Percentiles rank a stretch among this genome's conserved stretches.
phyloP scores from a whole-genome alignment of 305 asterid species.

The Rubia tinctorum region DNA sequence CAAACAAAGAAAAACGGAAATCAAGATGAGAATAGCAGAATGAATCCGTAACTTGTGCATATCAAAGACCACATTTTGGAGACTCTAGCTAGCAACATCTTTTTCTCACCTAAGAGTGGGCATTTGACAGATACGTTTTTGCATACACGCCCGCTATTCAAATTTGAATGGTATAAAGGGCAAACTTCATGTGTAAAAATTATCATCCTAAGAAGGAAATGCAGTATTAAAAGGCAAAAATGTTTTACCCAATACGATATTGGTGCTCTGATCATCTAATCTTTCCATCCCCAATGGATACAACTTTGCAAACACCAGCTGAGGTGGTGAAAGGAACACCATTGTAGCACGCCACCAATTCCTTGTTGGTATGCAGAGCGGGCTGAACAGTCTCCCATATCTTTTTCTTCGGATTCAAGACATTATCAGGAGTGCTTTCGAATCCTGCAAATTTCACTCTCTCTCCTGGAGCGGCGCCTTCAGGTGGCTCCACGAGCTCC shows the following conservation, averaged over 20 bases:
- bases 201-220: background rate
- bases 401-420: conserved; percentile 88
- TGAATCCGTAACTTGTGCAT: too few species aligned
- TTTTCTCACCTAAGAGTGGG: background rate
- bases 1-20: too few species aligned
- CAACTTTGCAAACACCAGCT: conserved; percentile 84
- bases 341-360: conserved; percentile 72
- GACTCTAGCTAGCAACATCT: background rate
- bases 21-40: too few species aligned
- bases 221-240: background rate
- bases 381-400: conserved; percentile 93
- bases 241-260: background rate
- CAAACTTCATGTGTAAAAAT: background rate
- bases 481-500: conserved; percentile 92
- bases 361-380: conserved; percentile 63
- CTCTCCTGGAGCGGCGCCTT: conserved; percentile 68
- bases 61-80: background rate
- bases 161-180: background rate
- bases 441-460: conserved; percentile 66
- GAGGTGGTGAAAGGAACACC: conserved; percentile 83
- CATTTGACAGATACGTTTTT: background rate
- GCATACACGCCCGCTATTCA: background rate
- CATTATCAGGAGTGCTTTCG: conserved; percentile 70
- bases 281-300: conserved; percentile 64
- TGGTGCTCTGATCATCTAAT: conserved; percentile 33